Conservation (phyloP, 768 basidiomycete genomes). For the Cyclocybe aegerita region DNA sequence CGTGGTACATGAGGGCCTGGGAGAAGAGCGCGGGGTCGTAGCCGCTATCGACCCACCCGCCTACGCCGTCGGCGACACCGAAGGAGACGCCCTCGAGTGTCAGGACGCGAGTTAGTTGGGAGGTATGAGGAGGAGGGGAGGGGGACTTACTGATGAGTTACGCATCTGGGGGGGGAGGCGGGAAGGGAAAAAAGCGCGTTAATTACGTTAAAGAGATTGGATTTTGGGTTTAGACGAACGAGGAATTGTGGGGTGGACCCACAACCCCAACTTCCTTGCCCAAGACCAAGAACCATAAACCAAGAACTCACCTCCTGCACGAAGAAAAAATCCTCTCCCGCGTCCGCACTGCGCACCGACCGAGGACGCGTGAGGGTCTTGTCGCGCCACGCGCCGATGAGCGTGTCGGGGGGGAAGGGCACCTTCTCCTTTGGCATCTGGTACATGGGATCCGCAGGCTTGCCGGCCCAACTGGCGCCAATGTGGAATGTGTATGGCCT, state of each 20-base stretch:
- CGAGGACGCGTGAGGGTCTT: constrained; percentile 51
- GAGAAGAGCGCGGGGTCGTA: constrained; percentile 90
- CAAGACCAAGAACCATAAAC: neutral
- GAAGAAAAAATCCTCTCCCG: constrained; percentile 54
- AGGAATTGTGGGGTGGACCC: neutral
- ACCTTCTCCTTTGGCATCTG: constrained; percentile 23
- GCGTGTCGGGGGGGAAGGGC: constrained; percentile 58
- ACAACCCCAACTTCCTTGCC: no score
- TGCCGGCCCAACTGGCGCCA: constrained; percentile 77
- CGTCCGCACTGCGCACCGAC: constrained; percentile 31
- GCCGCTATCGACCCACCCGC: constrained; percentile 84
- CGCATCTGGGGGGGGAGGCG: constrained; percentile 55
- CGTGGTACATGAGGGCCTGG: constrained; percentile 88
- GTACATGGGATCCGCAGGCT: constrained; percentile 44
- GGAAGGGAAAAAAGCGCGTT: constrained; percentile 9
- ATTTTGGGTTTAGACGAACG: neutral
- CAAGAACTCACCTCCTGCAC: constrained; percentile 59
- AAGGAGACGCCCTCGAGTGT: constrained; percentile 65
- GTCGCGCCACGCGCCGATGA: constrained; percentile 72
- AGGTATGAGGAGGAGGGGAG: constrained; percentile 21
- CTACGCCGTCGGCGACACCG: constrained; percentile 91
- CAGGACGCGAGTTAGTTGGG: constrained; percentile 12
- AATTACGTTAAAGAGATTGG: neutral
- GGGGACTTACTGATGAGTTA: constrained; percentile 66
- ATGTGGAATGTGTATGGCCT: constrained; percentile 72